These are phyloP conservation scores for Coniosporium tulheliwenetii DNA, from an alignment of 2,329 filamentous ascomycete genomes.

Conservation along the genomic window DNA sequence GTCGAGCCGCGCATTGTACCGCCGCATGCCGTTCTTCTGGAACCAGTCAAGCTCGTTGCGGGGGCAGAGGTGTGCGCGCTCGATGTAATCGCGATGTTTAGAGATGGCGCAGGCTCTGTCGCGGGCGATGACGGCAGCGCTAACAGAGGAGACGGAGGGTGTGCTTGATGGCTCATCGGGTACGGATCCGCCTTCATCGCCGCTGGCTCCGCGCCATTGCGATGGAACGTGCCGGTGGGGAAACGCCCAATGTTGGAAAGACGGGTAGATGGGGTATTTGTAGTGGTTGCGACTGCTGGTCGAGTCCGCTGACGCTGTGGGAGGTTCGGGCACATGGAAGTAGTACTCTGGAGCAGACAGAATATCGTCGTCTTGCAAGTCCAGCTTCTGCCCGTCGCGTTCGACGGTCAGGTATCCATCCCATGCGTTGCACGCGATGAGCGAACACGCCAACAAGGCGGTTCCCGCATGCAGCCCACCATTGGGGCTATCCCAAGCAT, in stretches of 20 bases:
- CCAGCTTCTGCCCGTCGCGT: constrained; percentile 1
- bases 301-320: neutral
- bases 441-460: constrained; percentile 2
- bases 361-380: constrained; percentile 1
- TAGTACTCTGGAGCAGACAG: neutral
- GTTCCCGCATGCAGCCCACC: constrained; percentile 4
- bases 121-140: constrained; percentile 3
- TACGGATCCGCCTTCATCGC: no score
- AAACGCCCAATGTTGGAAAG: no score
- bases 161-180: no score
- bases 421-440: constrained; percentile 5
- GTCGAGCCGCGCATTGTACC: constrained; percentile 2
- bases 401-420: constrained; percentile 3
- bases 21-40: constrained; percentile 3
- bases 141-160: constrained; percentile 2
- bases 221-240: no score
- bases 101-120: constrained; percentile 2
- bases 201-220: no score
- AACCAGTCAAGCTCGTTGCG: constrained; percentile 5
- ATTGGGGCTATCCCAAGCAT: constrained; percentile 1
- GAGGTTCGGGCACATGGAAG: constrained; percentile 4
- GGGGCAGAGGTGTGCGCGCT: constrained; percentile 6
- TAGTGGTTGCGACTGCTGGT: no score
- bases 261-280: no score
- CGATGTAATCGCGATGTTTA: constrained; percentile 3